Percentiles rank a stretch among this genome's conserved stretches.
Evolutionary conservation across 495 filamentous ascomycete species (phyloP).

Genomic region (Hyaloscypha hepaticicola): DNA sequence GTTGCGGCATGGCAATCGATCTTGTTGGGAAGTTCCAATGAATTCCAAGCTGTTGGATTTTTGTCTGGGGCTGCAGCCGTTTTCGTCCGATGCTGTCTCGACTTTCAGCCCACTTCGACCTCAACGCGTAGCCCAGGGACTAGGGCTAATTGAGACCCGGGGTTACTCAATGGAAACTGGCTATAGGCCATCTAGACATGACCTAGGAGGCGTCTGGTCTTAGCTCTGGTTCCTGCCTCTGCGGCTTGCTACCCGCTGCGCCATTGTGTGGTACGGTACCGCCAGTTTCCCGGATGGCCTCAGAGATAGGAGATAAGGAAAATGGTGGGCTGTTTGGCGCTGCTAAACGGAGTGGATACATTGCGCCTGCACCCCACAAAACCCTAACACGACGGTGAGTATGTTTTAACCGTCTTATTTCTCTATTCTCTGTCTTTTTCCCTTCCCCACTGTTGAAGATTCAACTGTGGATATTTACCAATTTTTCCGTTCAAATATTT

Average conservation of each 20-base stretch:
- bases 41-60: too few species aligned
- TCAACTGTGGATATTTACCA: background rate
- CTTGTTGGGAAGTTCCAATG: background rate
- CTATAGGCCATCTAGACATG: background rate
- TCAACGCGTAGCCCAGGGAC: background rate
- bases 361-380: slow-evolving; percentile 30
- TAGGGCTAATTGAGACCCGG: background rate
- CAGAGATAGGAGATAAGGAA: slow-evolving; percentile 20
- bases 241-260: background rate
- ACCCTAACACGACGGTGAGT: slow-evolving; percentile 27
- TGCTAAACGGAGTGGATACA: background rate
- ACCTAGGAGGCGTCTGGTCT: background rate
- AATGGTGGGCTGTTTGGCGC: slow-evolving; percentile 15
- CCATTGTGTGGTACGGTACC: background rate
- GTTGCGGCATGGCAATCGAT: background rate
- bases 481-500: background rate
- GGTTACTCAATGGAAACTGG: slow-evolving; percentile 20
- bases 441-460: slow-evolving; percentile 2
- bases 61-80: background rate
- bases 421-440: slow-evolving; percentile 7
- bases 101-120: background rate
- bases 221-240: slow-evolving; percentile 1
- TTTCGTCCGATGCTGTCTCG: background rate
- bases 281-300: background rate
- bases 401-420: slow-evolving; percentile 5